These are phyloP conservation scores for Thermothielavioides terrestris DNA, from an alignment of 495 filamentous ascomycete species.

Conservation along the genomic window DNA sequence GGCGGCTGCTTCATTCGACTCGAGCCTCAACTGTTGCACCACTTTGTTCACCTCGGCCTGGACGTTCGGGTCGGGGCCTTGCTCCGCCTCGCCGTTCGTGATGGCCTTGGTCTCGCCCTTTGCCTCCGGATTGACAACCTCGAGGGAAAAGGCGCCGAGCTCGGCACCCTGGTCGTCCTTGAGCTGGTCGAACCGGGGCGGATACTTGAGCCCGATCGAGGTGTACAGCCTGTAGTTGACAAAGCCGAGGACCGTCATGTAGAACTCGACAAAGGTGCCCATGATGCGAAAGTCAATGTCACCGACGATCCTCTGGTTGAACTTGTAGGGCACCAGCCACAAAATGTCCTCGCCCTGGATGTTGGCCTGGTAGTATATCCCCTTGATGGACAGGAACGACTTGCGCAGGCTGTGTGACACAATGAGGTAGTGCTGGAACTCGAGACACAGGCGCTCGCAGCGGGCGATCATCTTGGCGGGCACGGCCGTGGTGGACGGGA, in stretches of 20 bases:
- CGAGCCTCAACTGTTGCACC: slow-evolving; percentile 42
- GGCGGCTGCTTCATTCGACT: slow-evolving; percentile 35
- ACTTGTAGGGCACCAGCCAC: slow-evolving; percentile 95
- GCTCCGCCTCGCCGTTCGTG: slow-evolving; percentile 40
- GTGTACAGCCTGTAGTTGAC: slow-evolving; percentile 94
- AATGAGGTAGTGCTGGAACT: slow-evolving; percentile 97
- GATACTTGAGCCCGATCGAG: slow-evolving; percentile 80
- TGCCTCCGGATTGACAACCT: slow-evolving; percentile 55
- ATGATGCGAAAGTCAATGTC: slow-evolving; percentile 98
- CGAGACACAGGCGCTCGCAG: slow-evolving; percentile 82
- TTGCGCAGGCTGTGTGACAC: slow-evolving; percentile 80
- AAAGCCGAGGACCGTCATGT: slow-evolving; percentile 90
- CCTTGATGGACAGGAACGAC: slow-evolving; percentile 96
- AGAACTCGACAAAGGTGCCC: slow-evolving; percentile 98
- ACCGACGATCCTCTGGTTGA: slow-evolving; percentile 83
- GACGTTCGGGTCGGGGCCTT: slow-evolving; percentile 41
- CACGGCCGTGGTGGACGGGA: slow-evolving; percentile 80
- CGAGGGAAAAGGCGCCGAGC: slow-evolving; percentile 81
- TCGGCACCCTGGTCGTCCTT: slow-evolving; percentile 86
- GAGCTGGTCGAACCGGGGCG: slow-evolving; percentile 80
- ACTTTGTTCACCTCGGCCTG: slow-evolving; percentile 49
- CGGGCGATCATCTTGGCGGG: slow-evolving; percentile 87
- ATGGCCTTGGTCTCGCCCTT: slow-evolving; percentile 42
- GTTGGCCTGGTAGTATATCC: slow-evolving; percentile 98
- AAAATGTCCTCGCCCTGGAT: slow-evolving; percentile 97